Evolutionary conservation across 2,329 filamentous ascomycete genomes (phyloP).

Genomic region (Harringtonia aguacate): DNA sequence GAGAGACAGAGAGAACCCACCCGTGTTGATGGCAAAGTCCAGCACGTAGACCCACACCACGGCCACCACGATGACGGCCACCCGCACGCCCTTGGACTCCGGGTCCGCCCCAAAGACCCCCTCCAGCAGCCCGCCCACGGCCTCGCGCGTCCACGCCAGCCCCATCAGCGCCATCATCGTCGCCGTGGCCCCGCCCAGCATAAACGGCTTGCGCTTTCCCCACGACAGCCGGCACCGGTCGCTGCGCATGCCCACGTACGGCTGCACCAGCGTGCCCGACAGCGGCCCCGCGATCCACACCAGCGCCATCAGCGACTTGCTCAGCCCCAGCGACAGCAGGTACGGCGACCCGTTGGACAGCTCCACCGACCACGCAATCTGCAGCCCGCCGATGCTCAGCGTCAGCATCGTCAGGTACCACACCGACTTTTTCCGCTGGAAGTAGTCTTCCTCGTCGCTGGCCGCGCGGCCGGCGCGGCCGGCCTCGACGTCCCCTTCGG

Average conservation of each 20-base stretch:
- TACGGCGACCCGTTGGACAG: slow-evolving; percentile 86
- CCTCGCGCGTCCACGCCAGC: slow-evolving; percentile 64
- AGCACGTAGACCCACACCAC: slow-evolving; percentile 82
- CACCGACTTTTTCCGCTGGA: slow-evolving; percentile 63
- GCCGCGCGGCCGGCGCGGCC: background rate
- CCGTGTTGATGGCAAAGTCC: slow-evolving; percentile 91
- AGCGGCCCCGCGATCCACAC: slow-evolving; percentile 79
- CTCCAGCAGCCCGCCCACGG: slow-evolving; percentile 52
- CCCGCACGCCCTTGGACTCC: slow-evolving; percentile 54
- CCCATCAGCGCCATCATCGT: slow-evolving; percentile 58
- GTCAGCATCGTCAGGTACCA: slow-evolving; percentile 84
- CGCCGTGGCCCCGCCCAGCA: slow-evolving; percentile 57
- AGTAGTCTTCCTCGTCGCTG: slow-evolving; percentile 31
- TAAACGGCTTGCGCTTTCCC: slow-evolving; percentile 76
- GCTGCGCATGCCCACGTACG: slow-evolving; percentile 71
- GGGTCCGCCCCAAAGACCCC: slow-evolving; percentile 58
- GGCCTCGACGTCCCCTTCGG: no score
- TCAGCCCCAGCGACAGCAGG: slow-evolving; percentile 68
- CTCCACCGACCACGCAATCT: slow-evolving; percentile 94
- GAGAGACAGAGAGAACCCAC: slow-evolving; percentile 29
- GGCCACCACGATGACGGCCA: slow-evolving; percentile 62
- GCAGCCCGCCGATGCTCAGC: slow-evolving; percentile 75
- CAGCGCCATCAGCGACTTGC: slow-evolving; percentile 71
- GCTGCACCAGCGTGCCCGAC: slow-evolving; percentile 69
- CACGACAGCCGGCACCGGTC: slow-evolving; percentile 65